Conservation (phyloP, 768 basidiomycete species). For the Tephrocybe sp. region DNA sequence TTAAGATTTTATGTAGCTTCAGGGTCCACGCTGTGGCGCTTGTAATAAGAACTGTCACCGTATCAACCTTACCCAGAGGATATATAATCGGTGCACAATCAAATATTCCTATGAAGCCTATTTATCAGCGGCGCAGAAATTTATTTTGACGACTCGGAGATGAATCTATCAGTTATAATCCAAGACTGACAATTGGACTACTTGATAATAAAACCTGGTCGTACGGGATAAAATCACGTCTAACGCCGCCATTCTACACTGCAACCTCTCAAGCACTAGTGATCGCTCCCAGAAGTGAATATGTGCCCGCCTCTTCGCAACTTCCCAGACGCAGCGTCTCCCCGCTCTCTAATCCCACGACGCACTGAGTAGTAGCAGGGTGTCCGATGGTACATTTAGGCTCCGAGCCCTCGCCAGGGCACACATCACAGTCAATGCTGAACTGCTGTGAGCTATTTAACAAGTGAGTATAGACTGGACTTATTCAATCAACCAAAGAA, state of each 20-base stretch:
- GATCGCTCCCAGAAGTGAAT: conserved; percentile 1
- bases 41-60: too few relatives aligned
- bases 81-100: too few relatives aligned
- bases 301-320: conserved; percentile 12
- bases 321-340: conserved; percentile 9
- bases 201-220: too few relatives aligned
- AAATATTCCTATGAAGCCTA: too few relatives aligned
- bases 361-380: conserved; percentile 12
- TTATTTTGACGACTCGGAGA: too few relatives aligned
- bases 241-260: too few relatives aligned
- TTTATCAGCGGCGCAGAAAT: too few relatives aligned
- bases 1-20: too few relatives aligned
- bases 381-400: conserved; percentile 12
- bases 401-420: not conserved
- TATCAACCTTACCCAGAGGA: too few relatives aligned
- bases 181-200: not conserved
- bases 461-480: not conserved
- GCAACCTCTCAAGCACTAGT: not conserved
- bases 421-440: conserved; percentile 12
- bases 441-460: conserved; percentile 15
- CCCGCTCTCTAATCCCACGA: conserved; percentile 8
- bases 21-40: too few relatives aligned
- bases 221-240: too few relatives aligned
- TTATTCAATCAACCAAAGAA: not conserved
- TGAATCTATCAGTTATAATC: too few relatives aligned